Percentiles rank a stretch among this genome's conserved stretches.
Evolutionary conservation across 1,284 basidiomycete genomes (phyloP).

Genomic region (Testicularia cyperi): DNA sequence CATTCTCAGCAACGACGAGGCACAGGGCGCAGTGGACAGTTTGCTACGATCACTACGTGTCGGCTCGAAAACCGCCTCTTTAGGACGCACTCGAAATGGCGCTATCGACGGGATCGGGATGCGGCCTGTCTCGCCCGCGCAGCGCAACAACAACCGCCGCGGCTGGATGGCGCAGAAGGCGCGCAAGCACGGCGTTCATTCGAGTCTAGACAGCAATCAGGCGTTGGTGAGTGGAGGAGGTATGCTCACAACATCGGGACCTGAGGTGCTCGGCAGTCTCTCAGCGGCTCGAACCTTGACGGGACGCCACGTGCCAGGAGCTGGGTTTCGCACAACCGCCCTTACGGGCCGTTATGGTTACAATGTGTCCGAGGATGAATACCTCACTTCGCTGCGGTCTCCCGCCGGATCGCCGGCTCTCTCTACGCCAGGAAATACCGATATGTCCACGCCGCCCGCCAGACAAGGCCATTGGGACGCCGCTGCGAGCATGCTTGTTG

Average conservation of each 20-base stretch:
- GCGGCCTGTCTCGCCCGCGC: constrained; percentile 14
- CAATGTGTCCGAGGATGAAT: constrained; percentile 33
- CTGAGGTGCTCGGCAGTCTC: too few species aligned
- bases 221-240: background rate
- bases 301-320: too few species aligned
- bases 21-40: constrained; percentile 56
- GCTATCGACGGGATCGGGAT: constrained; percentile 9
- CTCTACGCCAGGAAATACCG: constrained; percentile 23
- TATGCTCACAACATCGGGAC: too few species aligned
- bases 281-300: too few species aligned
- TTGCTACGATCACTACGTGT: constrained; percentile 48
- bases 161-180: constrained; percentile 50
- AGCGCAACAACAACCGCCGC: constrained; percentile 22
- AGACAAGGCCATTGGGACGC: too few species aligned
- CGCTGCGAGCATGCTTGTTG: too few species aligned
- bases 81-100: constrained; percentile 16
- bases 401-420: constrained; percentile 29
- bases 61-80: constrained; percentile 31
- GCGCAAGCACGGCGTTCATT: constrained; percentile 33
- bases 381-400: constrained; percentile 27
- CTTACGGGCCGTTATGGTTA: constrained; percentile 10
- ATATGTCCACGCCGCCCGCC: too few species aligned
- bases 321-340: too few species aligned
- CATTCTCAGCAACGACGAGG: constrained; percentile 57
- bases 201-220: constrained; percentile 2